Evolutionary conservation across 2,329 filamentous ascomycete species (phyloP).

Genomic region (Aphanoascus verrucosus): DNA sequence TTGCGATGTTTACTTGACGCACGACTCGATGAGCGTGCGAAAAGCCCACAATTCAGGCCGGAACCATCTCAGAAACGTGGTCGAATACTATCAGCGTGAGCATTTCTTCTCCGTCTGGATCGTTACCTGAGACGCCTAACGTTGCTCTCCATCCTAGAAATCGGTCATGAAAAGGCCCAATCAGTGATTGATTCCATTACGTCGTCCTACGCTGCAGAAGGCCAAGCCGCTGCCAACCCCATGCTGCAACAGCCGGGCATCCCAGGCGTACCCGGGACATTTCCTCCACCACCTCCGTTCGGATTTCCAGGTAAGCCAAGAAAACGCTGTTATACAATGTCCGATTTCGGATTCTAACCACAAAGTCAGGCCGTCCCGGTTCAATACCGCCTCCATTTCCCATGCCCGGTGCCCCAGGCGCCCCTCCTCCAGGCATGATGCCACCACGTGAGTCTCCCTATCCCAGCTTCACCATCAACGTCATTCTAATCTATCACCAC

Average conservation of each 20-base stretch:
- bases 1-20: conserved; percentile 99
- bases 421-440: conserved; percentile 30
- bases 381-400: conserved; percentile 49
- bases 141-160: conserved; percentile 49
- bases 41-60: conserved; percentile 96
- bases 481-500: conserved; percentile 14
- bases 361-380: conserved; percentile 25
- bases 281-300: conserved; percentile 45
- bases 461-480: neutral
- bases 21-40: conserved; percentile 99
- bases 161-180: conserved; percentile 96
- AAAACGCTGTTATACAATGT: neutral
- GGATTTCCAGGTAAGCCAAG: conserved; percentile 49
- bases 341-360: neutral
- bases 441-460: conserved; percentile 43
- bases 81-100: conserved; percentile 92
- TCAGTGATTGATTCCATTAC: conserved; percentile 98
- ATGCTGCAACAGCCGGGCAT: conserved; percentile 52
- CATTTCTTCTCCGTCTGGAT: neutral
- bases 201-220: conserved; percentile 86
- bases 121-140: conserved; percentile 5
- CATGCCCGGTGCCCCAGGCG: conserved; percentile 35
- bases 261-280: conserved; percentile 27
- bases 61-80: conserved; percentile 94
- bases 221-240: conserved; percentile 74